Evolutionary conservation across 176 grass and related monocot genomes (phyloP).

Genomic region (Otatea glauca): DNA sequence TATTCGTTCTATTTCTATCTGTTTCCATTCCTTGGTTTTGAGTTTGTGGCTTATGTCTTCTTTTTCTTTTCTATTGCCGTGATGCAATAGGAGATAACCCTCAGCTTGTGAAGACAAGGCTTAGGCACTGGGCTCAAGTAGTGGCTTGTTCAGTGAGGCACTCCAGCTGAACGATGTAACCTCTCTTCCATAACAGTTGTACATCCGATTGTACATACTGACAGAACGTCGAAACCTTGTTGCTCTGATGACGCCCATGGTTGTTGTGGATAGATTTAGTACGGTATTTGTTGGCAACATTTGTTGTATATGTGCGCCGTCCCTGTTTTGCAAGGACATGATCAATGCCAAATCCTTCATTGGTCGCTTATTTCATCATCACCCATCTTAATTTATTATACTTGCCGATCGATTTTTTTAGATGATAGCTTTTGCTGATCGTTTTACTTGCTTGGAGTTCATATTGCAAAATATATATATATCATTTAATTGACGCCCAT

Average conservation of each 20-base stretch:
- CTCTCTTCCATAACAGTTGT: not conserved
- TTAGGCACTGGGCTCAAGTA: conserved; percentile 63
- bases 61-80: not conserved
- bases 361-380: not conserved
- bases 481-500: not conserved
- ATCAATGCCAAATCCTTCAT: not conserved
- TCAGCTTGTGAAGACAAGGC: conserved; percentile 56
- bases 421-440: not conserved
- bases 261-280: conserved; percentile 42
- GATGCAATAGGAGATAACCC: conserved; percentile 49
- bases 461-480: not conserved
- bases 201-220: not conserved
- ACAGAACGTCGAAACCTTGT: conserved; percentile 17
- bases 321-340: not conserved
- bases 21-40: not conserved
- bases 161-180: conserved; percentile 25
- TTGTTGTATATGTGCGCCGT: not conserved
- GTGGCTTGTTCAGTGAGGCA: conserved; percentile 62
- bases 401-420: not conserved
- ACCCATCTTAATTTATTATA: not conserved
- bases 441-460: not conserved
- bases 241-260: conserved; percentile 33
- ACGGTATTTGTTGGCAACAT: conserved; percentile 41
- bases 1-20: not conserved
- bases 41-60: too few relatives aligned